phyloP scores from a whole-genome alignment of 495 filamentous ascomycete genomes.

The Lasiosphaeris hirsuta region DNA sequence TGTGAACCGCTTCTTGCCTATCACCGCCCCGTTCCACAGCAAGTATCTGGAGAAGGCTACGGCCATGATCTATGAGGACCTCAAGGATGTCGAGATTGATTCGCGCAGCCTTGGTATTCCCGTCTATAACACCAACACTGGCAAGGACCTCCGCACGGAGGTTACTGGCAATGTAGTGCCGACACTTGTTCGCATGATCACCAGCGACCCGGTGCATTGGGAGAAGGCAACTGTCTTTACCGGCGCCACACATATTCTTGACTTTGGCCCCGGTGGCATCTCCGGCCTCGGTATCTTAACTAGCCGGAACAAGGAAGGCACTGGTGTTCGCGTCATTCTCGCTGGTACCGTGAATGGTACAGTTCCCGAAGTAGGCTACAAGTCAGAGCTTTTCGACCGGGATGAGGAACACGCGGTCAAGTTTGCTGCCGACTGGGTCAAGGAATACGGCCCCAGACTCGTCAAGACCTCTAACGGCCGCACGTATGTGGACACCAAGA shows the following conservation, averaged over 20 bases:
- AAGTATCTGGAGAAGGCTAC: conserved; percentile 80
- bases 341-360: conserved; percentile 88
- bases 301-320: conserved; percentile 97
- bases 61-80: conserved; percentile 75
- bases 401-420: conserved; percentile 90
- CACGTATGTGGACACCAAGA: conserved; percentile 95
- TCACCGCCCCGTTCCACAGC: conserved; percentile 97
- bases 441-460: conserved; percentile 85
- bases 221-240: conserved; percentile 88
- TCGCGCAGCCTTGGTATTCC: conserved; percentile 68
- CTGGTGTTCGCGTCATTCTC: conserved; percentile 90
- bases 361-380: conserved; percentile 88
- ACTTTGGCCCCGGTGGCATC: conserved; percentile 94
- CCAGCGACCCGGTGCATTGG: conserved; percentile 88
- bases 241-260: conserved; percentile 84
- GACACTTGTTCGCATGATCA: conserved; percentile 85
- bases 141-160: conserved; percentile 68
- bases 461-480: conserved; percentile 81
- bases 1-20: conserved; percentile 94
- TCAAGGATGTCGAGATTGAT: conserved; percentile 73
- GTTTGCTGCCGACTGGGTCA: conserved; percentile 97
- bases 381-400: conserved; percentile 93
- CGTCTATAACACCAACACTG: conserved; percentile 83
- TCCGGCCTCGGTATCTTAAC: conserved; percentile 96
- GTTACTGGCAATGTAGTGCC: conserved; percentile 69